These are phyloP conservation scores for Metschnikowia henanensis DNA, from an alignment of 805 yeast genomes.

Conservation along the genomic window DNA sequence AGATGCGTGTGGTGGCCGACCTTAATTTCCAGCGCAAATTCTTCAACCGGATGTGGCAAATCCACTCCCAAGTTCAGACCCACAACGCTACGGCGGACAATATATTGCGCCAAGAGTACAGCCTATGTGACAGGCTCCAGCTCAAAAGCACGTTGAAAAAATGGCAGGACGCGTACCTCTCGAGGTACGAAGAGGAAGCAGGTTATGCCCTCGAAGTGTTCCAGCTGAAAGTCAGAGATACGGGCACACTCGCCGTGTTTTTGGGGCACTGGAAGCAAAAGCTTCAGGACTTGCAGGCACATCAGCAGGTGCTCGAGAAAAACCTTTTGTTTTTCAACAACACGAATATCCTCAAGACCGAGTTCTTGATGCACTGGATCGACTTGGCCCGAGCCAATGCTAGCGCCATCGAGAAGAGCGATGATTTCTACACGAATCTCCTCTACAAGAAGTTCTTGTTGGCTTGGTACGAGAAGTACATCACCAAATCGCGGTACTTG, in stretches of 20 bases:
- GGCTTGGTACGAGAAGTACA: constrained; percentile 35
- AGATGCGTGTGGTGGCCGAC: constrained; percentile 19
- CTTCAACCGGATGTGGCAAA: constrained; percentile 11
- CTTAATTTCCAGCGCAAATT: constrained; percentile 23
- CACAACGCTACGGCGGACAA: not conserved
- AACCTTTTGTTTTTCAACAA: constrained; percentile 8
- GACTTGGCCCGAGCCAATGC: not conserved
- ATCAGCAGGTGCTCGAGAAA: constrained; percentile 4
- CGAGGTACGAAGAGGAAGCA: constrained; percentile 22
- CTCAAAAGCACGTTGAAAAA: constrained; percentile 5
- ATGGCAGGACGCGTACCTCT: constrained; percentile 27
- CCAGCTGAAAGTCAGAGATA: constrained; percentile 11
- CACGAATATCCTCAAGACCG: constrained; percentile 9
- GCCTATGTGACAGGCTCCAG: not conserved
- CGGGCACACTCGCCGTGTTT: not conserved
- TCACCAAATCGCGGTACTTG: constrained; percentile 24
- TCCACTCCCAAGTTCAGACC: not conserved
- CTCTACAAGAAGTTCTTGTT: constrained; percentile 27
- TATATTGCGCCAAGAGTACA: not conserved
- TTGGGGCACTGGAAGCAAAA: constrained; percentile 11
- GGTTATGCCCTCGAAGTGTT: constrained; percentile 21
- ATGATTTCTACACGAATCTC: constrained; percentile 7
- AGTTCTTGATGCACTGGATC: constrained; percentile 13
- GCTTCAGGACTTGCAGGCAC: not conserved
- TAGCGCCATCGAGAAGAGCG: constrained; percentile 6